These are phyloP conservation scores for Candida sp. DNA, from an alignment of 1,139 yeast genomes.

Conservation along the genomic window DNA sequence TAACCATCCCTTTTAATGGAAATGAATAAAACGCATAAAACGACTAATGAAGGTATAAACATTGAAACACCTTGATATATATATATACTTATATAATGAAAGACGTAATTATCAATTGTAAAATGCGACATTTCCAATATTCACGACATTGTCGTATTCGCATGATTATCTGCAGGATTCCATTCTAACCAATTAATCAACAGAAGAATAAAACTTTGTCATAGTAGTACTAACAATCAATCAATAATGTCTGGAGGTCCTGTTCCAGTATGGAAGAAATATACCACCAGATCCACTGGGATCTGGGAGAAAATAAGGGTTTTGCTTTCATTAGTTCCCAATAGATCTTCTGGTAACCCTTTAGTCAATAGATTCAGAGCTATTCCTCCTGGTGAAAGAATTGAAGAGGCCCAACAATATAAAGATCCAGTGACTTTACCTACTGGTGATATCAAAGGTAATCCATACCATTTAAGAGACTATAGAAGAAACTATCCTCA, in stretches of 20 bases:
- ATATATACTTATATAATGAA: no score
- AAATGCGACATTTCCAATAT: no score
- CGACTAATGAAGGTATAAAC: no score
- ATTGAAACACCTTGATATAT: no score
- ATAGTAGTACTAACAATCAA: neutral
- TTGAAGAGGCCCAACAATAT: slow-evolving; percentile 52
- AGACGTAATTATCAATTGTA: no score
- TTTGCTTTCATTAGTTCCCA: slow-evolving; percentile 64
- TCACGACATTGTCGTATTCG: no score
- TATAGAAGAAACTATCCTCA: slow-evolving; percentile 78
- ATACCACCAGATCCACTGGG: slow-evolving; percentile 78
- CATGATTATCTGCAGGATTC: no score
- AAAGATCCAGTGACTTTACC: slow-evolving; percentile 76
- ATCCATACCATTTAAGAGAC: slow-evolving; percentile 72
- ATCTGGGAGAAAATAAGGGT: slow-evolving; percentile 79
- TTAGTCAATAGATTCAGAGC: slow-evolving; percentile 65
- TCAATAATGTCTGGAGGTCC: slow-evolving; percentile 70
- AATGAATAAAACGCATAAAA: no score
- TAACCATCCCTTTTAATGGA: no score
- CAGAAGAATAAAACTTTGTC: neutral
- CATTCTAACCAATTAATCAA: neutral
- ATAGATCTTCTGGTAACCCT: slow-evolving; percentile 87
- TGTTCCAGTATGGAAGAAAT: slow-evolving; percentile 79
- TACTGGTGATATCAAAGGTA: slow-evolving; percentile 69
- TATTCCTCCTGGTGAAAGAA: slow-evolving; percentile 72